phyloP scores from a whole-genome alignment of 2,329 filamentous ascomycete species.

The Stagonosporopsis tanaceti region DNA sequence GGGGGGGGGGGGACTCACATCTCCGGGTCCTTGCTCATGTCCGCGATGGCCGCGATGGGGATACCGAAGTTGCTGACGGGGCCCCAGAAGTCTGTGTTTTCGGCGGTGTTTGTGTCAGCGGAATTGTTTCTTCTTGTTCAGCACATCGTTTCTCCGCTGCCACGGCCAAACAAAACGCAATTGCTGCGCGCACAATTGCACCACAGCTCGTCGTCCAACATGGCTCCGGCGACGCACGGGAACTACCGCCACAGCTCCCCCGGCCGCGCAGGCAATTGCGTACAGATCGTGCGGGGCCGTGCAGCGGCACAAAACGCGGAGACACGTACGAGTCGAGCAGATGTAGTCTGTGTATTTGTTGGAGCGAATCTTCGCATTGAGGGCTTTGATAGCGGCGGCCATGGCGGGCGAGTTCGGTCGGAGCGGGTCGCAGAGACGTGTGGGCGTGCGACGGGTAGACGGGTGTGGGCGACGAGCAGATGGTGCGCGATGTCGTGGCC shows the following conservation, averaged over 20 bases:
- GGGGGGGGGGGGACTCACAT: constrained; percentile 50
- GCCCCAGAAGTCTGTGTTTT: constrained; percentile 59
- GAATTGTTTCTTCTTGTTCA: too few species aligned
- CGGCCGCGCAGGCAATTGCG: too few species aligned
- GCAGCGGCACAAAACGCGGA: background rate
- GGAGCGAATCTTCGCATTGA: constrained; percentile 62
- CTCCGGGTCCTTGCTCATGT: constrained; percentile 62
- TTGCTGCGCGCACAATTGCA: too few species aligned
- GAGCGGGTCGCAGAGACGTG: background rate
- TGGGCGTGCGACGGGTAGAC: background rate
- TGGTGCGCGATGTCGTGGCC: constrained; percentile 7
- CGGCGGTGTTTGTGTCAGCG: too few species aligned
- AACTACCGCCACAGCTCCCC: too few species aligned
- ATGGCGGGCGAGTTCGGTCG: constrained; percentile 45
- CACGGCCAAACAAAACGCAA: too few species aligned
- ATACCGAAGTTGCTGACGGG: constrained; percentile 63
- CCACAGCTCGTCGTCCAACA: too few species aligned
- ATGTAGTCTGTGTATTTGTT: constrained; percentile 61
- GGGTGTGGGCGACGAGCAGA: background rate
- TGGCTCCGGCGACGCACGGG: too few species aligned
- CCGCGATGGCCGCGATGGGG: constrained; percentile 61
- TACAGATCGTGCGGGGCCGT: too few species aligned
- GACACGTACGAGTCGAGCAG: constrained; percentile 61
- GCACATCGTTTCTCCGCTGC: too few species aligned
- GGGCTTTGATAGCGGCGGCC: constrained; percentile 61